A percentile compares a stretch with the other conserved stretches of the same genome.
phyloP scores from a whole-genome alignment of 768 basidiomycete species.

The Leccinum ochraceum region DNA sequence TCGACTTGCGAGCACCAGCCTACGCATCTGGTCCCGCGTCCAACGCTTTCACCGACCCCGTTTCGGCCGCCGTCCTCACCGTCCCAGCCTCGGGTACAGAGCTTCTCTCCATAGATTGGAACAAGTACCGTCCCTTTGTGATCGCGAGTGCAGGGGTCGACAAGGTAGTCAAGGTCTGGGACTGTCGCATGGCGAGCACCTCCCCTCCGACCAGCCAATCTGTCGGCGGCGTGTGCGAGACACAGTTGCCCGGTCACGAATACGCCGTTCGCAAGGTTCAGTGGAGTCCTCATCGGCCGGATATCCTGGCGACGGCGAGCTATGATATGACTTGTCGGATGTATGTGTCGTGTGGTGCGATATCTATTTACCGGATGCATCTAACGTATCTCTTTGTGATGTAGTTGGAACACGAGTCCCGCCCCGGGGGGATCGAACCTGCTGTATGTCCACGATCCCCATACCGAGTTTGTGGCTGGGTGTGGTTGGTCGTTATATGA shows the following conservation, averaged over 20 bases:
- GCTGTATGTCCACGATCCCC: constrained; percentile 76
- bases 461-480: constrained; percentile 95
- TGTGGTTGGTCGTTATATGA: constrained; percentile 93
- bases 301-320: constrained; percentile 68
- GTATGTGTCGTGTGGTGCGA: constrained; percentile 47
- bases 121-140: constrained; percentile 81
- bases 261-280: constrained; percentile 88
- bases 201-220: constrained; percentile 46
- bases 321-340: constrained; percentile 97
- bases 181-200: constrained; percentile 79
- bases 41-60: constrained; percentile 64
- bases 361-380: background rate
- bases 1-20: constrained; percentile 70
- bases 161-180: constrained; percentile 76
- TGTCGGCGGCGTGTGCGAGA: constrained; percentile 74
- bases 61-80: constrained; percentile 72
- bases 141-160: constrained; percentile 83
- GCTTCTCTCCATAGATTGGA: constrained; percentile 86
- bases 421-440: constrained; percentile 49
- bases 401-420: constrained; percentile 75
- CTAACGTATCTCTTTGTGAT: constrained; percentile 5
- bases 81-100: constrained; percentile 79
- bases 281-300: constrained; percentile 81
- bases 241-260: constrained; percentile 78
- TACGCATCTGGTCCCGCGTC: constrained; percentile 52